Percentiles rank a stretch among this genome's conserved stretches.
Conservation (phyloP, 1,139 yeast species). For the Nakaseomyces nivariensis region DNA sequence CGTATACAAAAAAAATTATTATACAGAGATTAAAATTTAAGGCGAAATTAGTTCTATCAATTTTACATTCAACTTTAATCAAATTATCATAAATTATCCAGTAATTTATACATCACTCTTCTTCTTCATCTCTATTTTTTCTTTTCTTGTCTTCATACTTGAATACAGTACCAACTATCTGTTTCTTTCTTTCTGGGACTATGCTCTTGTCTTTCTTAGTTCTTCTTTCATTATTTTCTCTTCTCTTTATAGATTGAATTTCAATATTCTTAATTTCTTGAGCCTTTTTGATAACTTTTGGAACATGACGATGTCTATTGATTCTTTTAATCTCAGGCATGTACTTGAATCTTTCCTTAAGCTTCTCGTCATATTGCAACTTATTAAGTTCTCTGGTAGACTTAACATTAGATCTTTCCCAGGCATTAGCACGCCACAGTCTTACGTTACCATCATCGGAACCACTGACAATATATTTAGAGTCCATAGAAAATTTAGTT, state of each 20-base stretch:
- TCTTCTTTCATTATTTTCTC: constrained; percentile 73
- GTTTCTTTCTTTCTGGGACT: constrained; percentile 69
- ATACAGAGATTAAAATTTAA: neutral
- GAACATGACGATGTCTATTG: constrained; percentile 85
- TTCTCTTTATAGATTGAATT: constrained; percentile 58
- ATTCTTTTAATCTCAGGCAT: constrained; percentile 96
- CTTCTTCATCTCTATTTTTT: constrained; percentile 6
- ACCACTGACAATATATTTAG: constrained; percentile 78
- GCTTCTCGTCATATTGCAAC: constrained; percentile 81
- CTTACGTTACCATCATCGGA: constrained; percentile 95
- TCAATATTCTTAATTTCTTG: constrained; percentile 75
- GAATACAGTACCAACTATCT: constrained; percentile 73
- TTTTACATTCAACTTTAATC: neutral
- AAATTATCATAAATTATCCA: neutral
- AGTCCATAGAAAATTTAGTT: constrained; percentile 77
- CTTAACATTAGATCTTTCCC: constrained; percentile 73
- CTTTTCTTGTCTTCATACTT: constrained; percentile 30
- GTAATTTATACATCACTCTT: neutral
- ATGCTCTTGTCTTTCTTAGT: constrained; percentile 59
- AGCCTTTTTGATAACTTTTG: constrained; percentile 78
- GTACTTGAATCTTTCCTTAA: constrained; percentile 84
- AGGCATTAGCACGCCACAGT: constrained; percentile 82
- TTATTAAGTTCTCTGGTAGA: constrained; percentile 73
- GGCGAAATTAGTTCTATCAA: neutral
- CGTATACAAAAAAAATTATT: neutral